Conservation (phyloP, 257 asterid species). For the Plantago major region DNA sequence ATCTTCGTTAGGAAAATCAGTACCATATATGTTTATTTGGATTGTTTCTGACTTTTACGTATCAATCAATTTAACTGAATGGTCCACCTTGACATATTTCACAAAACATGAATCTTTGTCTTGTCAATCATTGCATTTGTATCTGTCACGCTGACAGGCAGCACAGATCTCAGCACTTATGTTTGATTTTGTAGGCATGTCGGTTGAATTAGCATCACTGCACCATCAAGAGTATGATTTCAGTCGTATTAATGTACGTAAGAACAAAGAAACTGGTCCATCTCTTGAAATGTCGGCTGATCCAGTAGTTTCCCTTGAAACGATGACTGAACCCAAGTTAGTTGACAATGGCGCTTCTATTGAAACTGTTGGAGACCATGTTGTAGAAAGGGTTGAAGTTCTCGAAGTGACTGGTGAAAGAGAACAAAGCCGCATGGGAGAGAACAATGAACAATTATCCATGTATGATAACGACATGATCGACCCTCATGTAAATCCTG, state of each 20-base stretch:
- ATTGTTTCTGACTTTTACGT: no score
- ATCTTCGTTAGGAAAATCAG: no score
- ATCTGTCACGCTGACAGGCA: no score
- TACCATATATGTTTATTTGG: no score
- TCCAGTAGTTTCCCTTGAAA: slow-evolving; percentile 29
- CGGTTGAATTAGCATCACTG: slow-evolving; percentile 54
- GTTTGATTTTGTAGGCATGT: slow-evolving; percentile 46
- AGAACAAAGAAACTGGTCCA: slow-evolving; percentile 30
- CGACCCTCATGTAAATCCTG: slow-evolving; percentile 27
- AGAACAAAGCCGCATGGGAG: slow-evolving; percentile 25
- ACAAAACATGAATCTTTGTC: no score
- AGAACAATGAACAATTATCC: slow-evolving; percentile 22
- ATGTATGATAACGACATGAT: slow-evolving; percentile 30
- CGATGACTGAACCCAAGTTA: slow-evolving; percentile 21
- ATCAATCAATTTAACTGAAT: no score
- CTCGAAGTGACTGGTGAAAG: slow-evolving; percentile 20
- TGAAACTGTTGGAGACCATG: slow-evolving; percentile 26
- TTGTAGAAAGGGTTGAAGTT: slow-evolving; percentile 21
- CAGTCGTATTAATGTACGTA: slow-evolving; percentile 41
- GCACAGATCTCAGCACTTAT: slow-evolving; percentile 12
- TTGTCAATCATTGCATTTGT: no score
- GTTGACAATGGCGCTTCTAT: slow-evolving; percentile 28
- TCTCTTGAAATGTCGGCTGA: slow-evolving; percentile 32
- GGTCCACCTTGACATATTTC: no score
- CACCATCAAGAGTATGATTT: slow-evolving; percentile 53